These are phyloP conservation scores for Cystobasidium pallidum DNA, from an alignment of 1,284 basidiomycete species.

Conservation along the genomic window DNA sequence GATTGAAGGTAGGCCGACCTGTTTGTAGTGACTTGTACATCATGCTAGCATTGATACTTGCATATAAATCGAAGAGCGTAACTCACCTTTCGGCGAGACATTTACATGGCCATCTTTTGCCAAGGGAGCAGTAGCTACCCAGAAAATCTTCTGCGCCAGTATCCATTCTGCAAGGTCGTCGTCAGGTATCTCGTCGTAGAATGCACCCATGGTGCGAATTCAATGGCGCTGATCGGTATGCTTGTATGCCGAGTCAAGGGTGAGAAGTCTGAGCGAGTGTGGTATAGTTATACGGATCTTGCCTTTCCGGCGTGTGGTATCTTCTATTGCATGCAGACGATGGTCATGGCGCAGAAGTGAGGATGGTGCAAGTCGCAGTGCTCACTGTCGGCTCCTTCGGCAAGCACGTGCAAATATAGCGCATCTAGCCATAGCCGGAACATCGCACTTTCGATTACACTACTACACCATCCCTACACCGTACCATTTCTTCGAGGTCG, in stretches of 20 bases:
- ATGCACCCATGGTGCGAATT: conserved; percentile 45
- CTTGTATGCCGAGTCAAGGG: neutral
- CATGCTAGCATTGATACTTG: neutral
- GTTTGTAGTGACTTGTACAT: neutral
- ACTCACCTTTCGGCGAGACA: conserved; percentile 40
- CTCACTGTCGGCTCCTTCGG: neutral
- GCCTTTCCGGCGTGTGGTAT: neutral
- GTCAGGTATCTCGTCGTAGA: conserved; percentile 48
- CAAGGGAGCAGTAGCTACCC: conserved; percentile 46
- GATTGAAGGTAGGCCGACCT: conserved; percentile 39
- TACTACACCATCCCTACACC: no score
- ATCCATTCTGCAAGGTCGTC: conserved; percentile 36
- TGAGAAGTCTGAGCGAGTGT: neutral
- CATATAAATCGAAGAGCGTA: neutral
- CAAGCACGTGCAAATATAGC: neutral
- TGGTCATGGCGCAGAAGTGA: neutral
- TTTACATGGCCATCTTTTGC: conserved; percentile 46
- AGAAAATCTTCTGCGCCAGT: conserved; percentile 46
- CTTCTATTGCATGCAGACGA: neutral
- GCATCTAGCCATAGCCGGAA: neutral
- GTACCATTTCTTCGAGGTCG: no score
- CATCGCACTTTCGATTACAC: no score
- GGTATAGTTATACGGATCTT: neutral
- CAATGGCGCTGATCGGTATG: neutral
- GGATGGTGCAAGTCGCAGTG: no score